These are phyloP conservation scores for Sphenostylis stenocarpa DNA, from an alignment of 306 rosid genomes.

Conservation along the genomic window DNA sequence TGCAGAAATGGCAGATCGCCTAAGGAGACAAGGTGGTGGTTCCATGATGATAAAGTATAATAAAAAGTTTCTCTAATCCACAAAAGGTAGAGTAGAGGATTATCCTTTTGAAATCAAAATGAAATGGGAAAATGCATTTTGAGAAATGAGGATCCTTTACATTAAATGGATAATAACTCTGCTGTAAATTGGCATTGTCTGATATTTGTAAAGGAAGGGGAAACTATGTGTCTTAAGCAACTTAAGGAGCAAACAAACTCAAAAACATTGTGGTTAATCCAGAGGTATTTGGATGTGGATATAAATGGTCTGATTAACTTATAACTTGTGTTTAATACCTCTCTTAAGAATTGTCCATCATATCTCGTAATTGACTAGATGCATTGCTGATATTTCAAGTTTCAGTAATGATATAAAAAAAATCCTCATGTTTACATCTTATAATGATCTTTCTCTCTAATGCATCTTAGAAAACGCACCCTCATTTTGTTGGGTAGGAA, in stretches of 20 bases:
- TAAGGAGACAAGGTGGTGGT: slow-evolving; percentile 99
- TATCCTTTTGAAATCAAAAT: slow-evolving; percentile 53
- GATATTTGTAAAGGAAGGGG: slow-evolving; percentile 74
- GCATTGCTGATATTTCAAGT: neutral
- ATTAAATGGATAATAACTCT: slow-evolving; percentile 63
- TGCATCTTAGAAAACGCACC: too few species aligned
- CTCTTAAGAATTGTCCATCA: neutral
- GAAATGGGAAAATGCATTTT: slow-evolving; percentile 43
- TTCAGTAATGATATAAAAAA: neutral
- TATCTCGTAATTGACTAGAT: slow-evolving; percentile 19
- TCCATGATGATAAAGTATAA: slow-evolving; percentile 98
- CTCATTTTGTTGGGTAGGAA: neutral
- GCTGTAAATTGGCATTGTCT: slow-evolving; percentile 68
- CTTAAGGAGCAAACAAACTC: slow-evolving; percentile 41
- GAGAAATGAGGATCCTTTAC: slow-evolving; percentile 46
- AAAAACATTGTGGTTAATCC: slow-evolving; percentile 38
- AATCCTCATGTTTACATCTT: neutral
- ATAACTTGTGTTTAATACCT: slow-evolving; percentile 10
- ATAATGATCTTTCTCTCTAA: too few species aligned
- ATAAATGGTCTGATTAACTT: slow-evolving; percentile 28
- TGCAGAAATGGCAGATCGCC: slow-evolving; percentile 99
- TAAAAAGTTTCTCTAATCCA: slow-evolving; percentile 28
- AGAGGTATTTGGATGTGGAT: slow-evolving; percentile 34
- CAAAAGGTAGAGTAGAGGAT: slow-evolving; percentile 52
- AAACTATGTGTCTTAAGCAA: slow-evolving; percentile 42